Conservation (phyloP, 1,284 basidiomycete genomes). For the Boletus sp. region DNA sequence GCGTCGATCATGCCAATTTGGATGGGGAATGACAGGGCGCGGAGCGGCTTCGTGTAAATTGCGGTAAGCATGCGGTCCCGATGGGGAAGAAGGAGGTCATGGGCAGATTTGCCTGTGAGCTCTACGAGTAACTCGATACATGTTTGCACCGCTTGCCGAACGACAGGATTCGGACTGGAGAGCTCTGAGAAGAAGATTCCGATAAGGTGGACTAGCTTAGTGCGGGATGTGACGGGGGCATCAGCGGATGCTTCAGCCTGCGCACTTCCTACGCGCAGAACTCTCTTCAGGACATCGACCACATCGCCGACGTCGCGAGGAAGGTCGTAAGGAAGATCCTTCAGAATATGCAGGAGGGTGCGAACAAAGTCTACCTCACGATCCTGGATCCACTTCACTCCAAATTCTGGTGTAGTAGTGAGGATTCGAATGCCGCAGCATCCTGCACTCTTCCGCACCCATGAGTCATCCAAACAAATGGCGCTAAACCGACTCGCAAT, state of each 20-base stretch:
- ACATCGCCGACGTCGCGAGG: slow-evolving; percentile 85
- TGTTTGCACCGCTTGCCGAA: slow-evolving; percentile 84
- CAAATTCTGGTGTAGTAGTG: slow-evolving; percentile 71
- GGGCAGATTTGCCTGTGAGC: slow-evolving; percentile 71
- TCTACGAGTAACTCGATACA: slow-evolving; percentile 85
- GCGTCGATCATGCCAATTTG: slow-evolving; percentile 99
- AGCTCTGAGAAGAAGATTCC: slow-evolving; percentile 92
- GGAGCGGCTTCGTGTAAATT: slow-evolving; percentile 96
- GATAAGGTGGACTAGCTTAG: slow-evolving; percentile 66
- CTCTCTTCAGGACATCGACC: slow-evolving; percentile 75
- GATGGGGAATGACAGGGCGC: slow-evolving; percentile 93
- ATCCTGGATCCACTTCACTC: slow-evolving; percentile 83
- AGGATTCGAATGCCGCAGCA: slow-evolving; percentile 84
- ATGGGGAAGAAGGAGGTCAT: slow-evolving; percentile 84
- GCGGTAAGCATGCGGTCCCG: slow-evolving; percentile 87
- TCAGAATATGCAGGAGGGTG: slow-evolving; percentile 91
- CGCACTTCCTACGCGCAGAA: slow-evolving; percentile 75
- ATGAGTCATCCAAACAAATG: slow-evolving; percentile 87
- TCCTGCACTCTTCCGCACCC: slow-evolving; percentile 87
- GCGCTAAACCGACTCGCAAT: slow-evolving; percentile 81
- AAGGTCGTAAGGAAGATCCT: slow-evolving; percentile 93
- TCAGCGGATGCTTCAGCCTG: slow-evolving; percentile 50
- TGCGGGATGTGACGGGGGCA: slow-evolving; percentile 46
- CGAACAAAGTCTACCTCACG: slow-evolving; percentile 92
- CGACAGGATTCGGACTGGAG: slow-evolving; percentile 84